Conservation (phyloP, 2,329 filamentous ascomycete species). For the Arthrobotrys conoides region DNA sequence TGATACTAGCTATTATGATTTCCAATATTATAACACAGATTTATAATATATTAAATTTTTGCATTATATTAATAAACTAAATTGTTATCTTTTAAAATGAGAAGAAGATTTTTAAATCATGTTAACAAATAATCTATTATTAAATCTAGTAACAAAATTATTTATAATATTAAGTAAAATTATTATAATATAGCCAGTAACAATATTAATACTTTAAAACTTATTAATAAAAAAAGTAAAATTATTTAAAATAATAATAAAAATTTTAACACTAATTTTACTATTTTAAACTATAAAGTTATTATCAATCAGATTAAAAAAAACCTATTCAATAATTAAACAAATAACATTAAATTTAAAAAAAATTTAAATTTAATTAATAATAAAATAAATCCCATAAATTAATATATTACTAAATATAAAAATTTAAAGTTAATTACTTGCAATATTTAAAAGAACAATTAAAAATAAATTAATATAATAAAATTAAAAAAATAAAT, state of each 20-base stretch:
- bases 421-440: not conserved
- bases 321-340: not conserved
- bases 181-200: not conserved
- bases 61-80: not conserved
- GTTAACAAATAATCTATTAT: not conserved
- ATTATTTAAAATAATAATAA: not conserved
- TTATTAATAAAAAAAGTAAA: not conserved
- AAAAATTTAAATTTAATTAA: constrained; percentile 4
- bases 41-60: not conserved
- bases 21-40: not conserved
- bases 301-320: too few species aligned
- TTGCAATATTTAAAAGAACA: not conserved
- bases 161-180: constrained; percentile 1
- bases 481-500: constrained; percentile 1
- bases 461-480: constrained; percentile 9
- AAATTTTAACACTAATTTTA: constrained; percentile 2
- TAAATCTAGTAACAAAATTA: too few species aligned
- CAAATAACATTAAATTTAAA: not conserved
- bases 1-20: not conserved
- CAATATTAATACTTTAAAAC: too few species aligned
- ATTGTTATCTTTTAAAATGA: not conserved
- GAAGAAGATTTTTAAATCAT: not conserved
- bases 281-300: too few species aligned
- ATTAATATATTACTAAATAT: constrained; percentile 1
- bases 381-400: not conserved